Evolutionary conservation across 345 rosid species (phyloP).

Genomic region (Eucalyptus curtisii): DNA sequence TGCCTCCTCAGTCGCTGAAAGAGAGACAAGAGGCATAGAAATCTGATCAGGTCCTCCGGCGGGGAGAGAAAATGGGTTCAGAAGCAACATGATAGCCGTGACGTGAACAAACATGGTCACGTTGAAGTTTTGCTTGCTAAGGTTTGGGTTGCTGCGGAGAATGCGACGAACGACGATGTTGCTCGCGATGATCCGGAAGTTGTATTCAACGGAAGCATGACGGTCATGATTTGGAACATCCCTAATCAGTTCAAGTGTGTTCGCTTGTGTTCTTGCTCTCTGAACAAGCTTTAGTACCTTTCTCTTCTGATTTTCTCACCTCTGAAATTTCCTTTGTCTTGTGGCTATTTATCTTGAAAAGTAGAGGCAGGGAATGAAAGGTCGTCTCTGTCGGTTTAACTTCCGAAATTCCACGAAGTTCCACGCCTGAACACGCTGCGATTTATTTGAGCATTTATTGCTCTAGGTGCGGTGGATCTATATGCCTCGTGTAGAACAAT

Average conservation of each 20-base stretch:
- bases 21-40: neutral
- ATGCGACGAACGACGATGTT: neutral
- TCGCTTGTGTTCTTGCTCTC: neutral
- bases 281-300: neutral
- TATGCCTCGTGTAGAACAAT: neutral
- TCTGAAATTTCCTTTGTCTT: neutral
- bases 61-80: neutral
- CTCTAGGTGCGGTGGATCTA: neutral
- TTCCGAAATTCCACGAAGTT: no score
- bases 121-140: neutral
- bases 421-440: neutral
- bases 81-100: neutral
- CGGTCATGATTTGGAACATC: slow-evolving; percentile 30
- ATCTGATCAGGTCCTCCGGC: neutral
- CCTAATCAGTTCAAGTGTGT: slow-evolving; percentile 27
- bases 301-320: neutral
- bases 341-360: neutral
- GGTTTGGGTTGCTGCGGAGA: neutral
- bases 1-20: neutral
- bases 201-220: neutral
- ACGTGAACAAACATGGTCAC: neutral
- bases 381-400: neutral
- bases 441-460: neutral
- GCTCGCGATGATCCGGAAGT: neutral
- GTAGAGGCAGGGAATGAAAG: neutral